Base-by-base conservation (phyloP, 1,139 yeast genomes). In the Geotrichum phurueaensis region DNA sequence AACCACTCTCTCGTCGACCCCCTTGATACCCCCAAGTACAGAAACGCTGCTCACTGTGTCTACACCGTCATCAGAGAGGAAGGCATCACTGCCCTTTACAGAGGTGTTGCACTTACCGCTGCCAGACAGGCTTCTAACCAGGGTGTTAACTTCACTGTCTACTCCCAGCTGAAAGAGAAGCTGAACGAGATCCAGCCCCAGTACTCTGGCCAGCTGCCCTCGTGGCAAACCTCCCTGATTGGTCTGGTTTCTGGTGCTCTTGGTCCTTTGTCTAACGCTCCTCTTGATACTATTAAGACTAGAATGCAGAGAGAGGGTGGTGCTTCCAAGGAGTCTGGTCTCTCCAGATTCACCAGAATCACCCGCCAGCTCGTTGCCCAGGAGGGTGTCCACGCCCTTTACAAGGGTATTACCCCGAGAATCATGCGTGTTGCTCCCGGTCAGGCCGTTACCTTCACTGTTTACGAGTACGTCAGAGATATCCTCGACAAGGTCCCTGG, bases 371-470 rank as follows among this genome's bases (percentile, higher is more conserved):
- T 94, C 74, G 78, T 92, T 68, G 86, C 85, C 73, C 96, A 90
- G 78, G 97, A 92, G 76, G 99, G 97, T 67, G 76, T 85, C 66
- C 80, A 81, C 64, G 96, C 97, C 22, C 82, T 91, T 69, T 92
- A 94, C 79, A 89, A 92, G 76, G 99, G 99, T 78, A 94, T 94
- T 72, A 91, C 97, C 49, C 99, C 99, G 69, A 87, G 99, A 80
- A 94, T 94, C 69, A 91, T 94, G 96, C 87, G 99, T 78, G 99
- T 94, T 61, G 99, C 99, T 20, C 98, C 99, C 27, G 99, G 99
- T 65, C 99, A 94, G 78, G 97, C 98, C 60, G 98, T 94, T 62
- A 95, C 97, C 22, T 94, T 94, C 78, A 94, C 98, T 7, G 96
- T 94, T 56, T 94, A 94, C 76, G 99, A 94, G 77, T 87, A 81